Percentiles rank a stretch among this genome's conserved stretches.
These are phyloP conservation scores for Sphagnum contortum DNA, from an alignment of 225 moss, liverwort and hornwort genomes.

Conservation along the genomic window DNA sequence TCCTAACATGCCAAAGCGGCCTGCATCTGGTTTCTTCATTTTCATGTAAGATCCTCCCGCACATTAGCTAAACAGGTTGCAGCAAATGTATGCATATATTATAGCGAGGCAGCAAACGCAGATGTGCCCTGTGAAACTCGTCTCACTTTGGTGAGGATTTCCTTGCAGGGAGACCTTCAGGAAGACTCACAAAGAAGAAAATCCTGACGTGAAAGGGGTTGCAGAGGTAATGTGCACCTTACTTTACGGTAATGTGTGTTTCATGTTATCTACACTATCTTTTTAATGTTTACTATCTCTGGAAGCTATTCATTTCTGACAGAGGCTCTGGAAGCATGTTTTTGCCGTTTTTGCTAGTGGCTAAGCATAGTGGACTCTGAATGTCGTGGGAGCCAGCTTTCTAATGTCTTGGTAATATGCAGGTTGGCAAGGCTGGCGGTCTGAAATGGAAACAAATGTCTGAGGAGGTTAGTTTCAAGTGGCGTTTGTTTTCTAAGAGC, in stretches of 20 bases:
- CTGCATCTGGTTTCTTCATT: constrained; percentile 39
- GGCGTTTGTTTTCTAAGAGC: too few relatives aligned
- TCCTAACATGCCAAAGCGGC: constrained; percentile 48
- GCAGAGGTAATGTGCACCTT: constrained; percentile 24
- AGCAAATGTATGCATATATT: too few relatives aligned
- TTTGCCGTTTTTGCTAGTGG: not conserved
- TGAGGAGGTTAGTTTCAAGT: constrained; percentile 23
- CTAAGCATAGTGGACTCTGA: too few relatives aligned
- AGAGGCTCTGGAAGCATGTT: not conserved
- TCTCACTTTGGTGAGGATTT: not conserved
- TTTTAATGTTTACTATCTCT: not conserved
- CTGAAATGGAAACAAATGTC: constrained; percentile 47
- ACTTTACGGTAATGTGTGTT: not conserved
- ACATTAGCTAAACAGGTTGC: too few relatives aligned
- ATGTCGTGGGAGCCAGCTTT: too few relatives aligned
- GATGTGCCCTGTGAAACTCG: too few relatives aligned
- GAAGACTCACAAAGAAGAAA: constrained; percentile 37
- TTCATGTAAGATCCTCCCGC: constrained; percentile 25
- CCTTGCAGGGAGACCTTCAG: constrained; percentile 42
- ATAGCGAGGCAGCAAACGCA: too few relatives aligned
- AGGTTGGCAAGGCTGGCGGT: constrained; percentile 51
- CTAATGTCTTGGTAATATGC: not conserved
- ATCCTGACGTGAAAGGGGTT: constrained; percentile 37
- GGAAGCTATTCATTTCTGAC: too few relatives aligned
- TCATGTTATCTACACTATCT: not conserved